These are phyloP conservation scores for Teunomyces aglyptinius DNA, from an alignment of 805 yeast species.

Conservation along the genomic window DNA sequence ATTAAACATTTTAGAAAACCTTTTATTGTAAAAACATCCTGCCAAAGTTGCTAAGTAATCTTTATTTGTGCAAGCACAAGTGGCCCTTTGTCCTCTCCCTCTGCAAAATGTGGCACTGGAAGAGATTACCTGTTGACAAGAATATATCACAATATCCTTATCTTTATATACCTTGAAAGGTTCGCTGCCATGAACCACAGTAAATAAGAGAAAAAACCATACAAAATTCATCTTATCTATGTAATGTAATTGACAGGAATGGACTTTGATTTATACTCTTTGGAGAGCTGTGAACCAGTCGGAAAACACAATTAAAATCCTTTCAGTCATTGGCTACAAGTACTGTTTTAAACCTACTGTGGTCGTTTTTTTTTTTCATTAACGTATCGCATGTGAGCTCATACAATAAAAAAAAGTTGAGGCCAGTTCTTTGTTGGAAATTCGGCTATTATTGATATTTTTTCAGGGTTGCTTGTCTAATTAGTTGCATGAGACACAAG, in stretches of 20 bases:
- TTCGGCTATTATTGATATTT: neutral
- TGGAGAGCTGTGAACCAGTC: neutral
- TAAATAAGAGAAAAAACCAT: neutral
- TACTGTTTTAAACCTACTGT: neutral
- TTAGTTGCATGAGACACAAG: too few relatives aligned
- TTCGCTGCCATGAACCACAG: neutral
- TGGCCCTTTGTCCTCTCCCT: neutral
- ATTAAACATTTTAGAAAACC: constrained; percentile 8
- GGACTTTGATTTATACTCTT: neutral
- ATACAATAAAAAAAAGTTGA: neutral
- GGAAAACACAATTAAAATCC: neutral
- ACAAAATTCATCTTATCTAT: neutral
- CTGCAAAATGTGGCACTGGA: constrained; percentile 8
- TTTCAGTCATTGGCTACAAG: neutral
- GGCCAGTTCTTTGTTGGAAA: neutral
- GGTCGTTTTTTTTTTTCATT: neutral
- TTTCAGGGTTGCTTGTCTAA: neutral
- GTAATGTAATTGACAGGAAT: neutral
- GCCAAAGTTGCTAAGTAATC: constrained; percentile 30
- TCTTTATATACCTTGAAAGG: neutral
- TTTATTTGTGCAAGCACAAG: constrained; percentile 25
- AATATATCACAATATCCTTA: neutral
- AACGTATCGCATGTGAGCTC: neutral
- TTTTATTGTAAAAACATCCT: constrained; percentile 22
- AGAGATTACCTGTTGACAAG: constrained; percentile 9